Evolutionary conservation across 306 rosid species (phyloP).

Genomic region (Quercus mongolica): DNA sequence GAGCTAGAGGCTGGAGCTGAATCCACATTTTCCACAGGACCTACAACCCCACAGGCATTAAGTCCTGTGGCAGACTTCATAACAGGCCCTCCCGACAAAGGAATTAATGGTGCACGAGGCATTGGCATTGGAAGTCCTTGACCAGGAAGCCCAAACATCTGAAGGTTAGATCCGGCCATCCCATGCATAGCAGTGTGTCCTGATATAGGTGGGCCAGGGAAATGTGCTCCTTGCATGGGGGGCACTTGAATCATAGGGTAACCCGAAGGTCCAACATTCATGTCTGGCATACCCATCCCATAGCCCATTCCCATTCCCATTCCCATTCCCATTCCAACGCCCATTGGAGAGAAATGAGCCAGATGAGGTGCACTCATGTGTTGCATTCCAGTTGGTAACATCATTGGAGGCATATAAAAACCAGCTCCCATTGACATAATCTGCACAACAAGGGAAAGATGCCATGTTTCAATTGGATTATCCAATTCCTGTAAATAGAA

Average conservation of each 20-base stretch:
- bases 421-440: conserved; percentile 91
- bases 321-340: conserved; percentile 76
- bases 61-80: conserved; percentile 39
- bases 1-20: conserved; percentile 43
- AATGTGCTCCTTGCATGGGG: conserved; percentile 72
- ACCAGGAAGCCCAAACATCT: conserved; percentile 58
- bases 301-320: conserved; percentile 72
- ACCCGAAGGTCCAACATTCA: conserved; percentile 58
- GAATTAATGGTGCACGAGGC: conserved; percentile 41
- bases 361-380: conserved; percentile 68
- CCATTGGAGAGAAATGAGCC: conserved; percentile 55
- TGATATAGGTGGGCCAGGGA: conserved; percentile 51
- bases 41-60: conserved; percentile 43
- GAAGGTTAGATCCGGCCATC: conserved; percentile 64
- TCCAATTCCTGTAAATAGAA: conserved; percentile 8
- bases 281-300: conserved; percentile 74
- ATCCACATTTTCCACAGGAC: conserved; percentile 44
- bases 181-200: conserved; percentile 58
- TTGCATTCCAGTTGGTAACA: conserved; percentile 71
- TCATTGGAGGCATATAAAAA: conserved; percentile 76
- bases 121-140: conserved; percentile 64
- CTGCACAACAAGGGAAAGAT: conserved; percentile 41
- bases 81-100: conserved; percentile 48
- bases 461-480: conserved; percentile 8
- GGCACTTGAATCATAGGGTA: conserved; percentile 75